These are phyloP conservation scores for Erysimum cheiranthoides DNA, from an alignment of 345 rosid genomes.

Conservation along the genomic window DNA sequence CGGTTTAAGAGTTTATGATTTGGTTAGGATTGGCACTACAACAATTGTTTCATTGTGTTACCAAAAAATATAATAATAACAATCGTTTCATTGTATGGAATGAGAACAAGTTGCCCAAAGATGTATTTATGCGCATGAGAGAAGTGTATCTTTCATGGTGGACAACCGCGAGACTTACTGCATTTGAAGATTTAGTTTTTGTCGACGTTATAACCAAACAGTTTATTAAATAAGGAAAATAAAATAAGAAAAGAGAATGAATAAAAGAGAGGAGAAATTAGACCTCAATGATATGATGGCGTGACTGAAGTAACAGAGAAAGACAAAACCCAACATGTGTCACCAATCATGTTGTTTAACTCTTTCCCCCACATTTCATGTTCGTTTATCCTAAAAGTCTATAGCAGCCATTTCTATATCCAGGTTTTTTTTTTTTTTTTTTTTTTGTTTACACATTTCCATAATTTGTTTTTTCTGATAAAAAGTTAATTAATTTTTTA, in stretches of 20 bases:
- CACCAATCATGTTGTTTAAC: constrained; percentile 37
- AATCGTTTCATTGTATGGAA: too few species aligned
- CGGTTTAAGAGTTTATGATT: too few species aligned
- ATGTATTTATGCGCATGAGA: background rate
- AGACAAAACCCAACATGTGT: constrained; percentile 38
- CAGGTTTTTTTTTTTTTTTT: background rate
- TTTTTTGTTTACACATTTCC: background rate
- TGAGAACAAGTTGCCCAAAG: too few species aligned
- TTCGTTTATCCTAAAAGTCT: constrained; percentile 21
- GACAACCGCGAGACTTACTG: background rate
- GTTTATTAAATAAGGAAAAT: background rate
- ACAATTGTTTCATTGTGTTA: too few species aligned
- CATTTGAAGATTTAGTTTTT: background rate
- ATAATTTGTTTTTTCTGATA: background rate
- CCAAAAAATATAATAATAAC: too few species aligned
- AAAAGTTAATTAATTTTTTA: background rate
- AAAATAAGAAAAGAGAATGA: background rate
- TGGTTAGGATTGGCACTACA: too few species aligned
- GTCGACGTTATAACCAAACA: background rate
- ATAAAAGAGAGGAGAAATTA: background rate
- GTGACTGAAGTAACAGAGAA: constrained; percentile 34
- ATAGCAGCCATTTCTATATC: constrained; percentile 8
- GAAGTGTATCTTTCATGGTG: background rate
- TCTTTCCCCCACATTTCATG: constrained; percentile 38
- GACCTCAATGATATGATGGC: constrained; percentile 38